A percentile compares a stretch with the other conserved stretches of the same genome.
phyloP scores from a whole-genome alignment of 108 stramenopile species.

The Skeletonema potamos region DNA sequence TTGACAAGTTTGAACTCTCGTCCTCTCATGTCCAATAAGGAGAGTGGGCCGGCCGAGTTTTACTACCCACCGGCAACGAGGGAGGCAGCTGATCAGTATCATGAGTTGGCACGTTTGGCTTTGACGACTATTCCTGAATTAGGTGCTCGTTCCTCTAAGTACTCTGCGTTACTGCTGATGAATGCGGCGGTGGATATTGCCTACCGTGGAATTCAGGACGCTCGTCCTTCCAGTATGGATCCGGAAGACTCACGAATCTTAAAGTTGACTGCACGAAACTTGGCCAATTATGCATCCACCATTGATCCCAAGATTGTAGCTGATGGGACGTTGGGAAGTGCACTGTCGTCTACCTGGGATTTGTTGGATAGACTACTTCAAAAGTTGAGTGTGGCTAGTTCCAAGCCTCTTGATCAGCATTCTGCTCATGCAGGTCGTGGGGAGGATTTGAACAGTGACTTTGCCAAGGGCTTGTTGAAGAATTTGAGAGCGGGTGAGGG shows the following conservation, averaged over 20 bases:
- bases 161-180: slow-evolving; percentile 71
- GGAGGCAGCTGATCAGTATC: slow-evolving; percentile 65
- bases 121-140: slow-evolving; percentile 70
- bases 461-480: slow-evolving; percentile 71
- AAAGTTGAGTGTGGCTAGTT: slow-evolving; percentile 76
- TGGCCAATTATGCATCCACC: slow-evolving; percentile 84
- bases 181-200: slow-evolving; percentile 87
- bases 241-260: slow-evolving; percentile 88
- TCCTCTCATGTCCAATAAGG: slow-evolving; percentile 80
- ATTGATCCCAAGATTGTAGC: slow-evolving; percentile 63
- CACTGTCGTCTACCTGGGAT: slow-evolving; percentile 82
- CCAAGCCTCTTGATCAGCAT: slow-evolving; percentile 83
- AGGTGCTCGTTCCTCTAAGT: slow-evolving; percentile 64
- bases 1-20: slow-evolving; percentile 80
- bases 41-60: slow-evolving; percentile 79
- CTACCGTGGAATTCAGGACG: slow-evolving; percentile 74
- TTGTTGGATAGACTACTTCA: slow-evolving; percentile 74
- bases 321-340: slow-evolving; percentile 67
- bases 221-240: slow-evolving; percentile 80
- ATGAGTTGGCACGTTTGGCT: slow-evolving; percentile 78
- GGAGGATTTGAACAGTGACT: slow-evolving; percentile 57
- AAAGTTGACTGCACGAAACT: slow-evolving; percentile 81
- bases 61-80: slow-evolving; percentile 49
- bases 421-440: slow-evolving; percentile 55
- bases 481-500: slow-evolving; percentile 73